Evolutionary conservation across 2,329 filamentous ascomycete genomes (phyloP).

Genomic region (Colletotrichum sidae): DNA sequence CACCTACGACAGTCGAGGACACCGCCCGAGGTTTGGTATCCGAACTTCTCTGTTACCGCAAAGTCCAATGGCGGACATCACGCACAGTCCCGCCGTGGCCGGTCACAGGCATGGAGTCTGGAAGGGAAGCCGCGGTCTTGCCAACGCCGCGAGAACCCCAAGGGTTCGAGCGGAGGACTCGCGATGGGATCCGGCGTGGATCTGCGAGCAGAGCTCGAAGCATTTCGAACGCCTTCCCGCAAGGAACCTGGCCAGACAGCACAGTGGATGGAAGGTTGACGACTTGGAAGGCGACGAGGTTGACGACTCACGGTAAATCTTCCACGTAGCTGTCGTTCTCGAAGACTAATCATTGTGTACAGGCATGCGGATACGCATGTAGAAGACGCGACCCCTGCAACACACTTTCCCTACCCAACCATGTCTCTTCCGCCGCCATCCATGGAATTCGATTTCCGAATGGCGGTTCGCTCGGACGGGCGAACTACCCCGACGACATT

Average conservation of each 20-base stretch:
- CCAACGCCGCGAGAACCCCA: background rate
- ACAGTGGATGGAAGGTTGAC: background rate
- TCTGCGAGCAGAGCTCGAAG: background rate
- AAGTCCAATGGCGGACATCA: background rate
- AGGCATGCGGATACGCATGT: background rate
- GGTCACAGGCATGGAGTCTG: background rate
- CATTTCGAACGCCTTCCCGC: background rate
- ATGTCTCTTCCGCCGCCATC: slow-evolving; percentile 57
- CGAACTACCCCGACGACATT: background rate
- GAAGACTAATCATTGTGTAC: background rate
- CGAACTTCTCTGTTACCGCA: background rate
- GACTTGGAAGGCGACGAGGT: background rate
- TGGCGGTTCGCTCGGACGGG: slow-evolving; percentile 48
- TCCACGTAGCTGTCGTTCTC: background rate
- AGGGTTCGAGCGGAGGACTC: background rate
- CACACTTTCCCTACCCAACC: slow-evolving; percentile 49
- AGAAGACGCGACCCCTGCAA: background rate
- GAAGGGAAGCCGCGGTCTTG: background rate
- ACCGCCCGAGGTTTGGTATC: background rate
- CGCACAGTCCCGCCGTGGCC: rapidly evolving
- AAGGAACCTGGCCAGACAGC: background rate
- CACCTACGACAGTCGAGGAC: too few species aligned
- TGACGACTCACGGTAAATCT: too few species aligned
- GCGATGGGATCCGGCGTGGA: slow-evolving; percentile 17
- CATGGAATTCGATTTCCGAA: slow-evolving; percentile 61